Evolutionary conservation across 208 protist genomes (phyloP), one percentile per base, ranked within the genome.

Genomic region (Trypanosoma caninum): DNA sequence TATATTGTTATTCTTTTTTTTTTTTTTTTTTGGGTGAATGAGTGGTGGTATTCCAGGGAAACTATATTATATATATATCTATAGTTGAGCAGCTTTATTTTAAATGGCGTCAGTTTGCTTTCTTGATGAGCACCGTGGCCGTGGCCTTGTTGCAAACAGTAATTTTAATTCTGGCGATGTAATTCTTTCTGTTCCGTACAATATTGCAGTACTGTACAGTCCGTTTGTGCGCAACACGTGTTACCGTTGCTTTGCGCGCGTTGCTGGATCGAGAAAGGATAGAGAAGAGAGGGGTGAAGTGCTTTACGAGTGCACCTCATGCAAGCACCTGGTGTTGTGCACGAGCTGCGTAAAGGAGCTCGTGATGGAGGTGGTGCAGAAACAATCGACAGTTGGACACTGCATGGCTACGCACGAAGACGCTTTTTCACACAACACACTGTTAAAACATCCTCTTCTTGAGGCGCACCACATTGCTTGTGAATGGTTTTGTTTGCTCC

Each of bases 261-360:
- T 69, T 0, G 13, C n/a, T 2, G 34, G 51, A 23, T 22, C 5
- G 22, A 20, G 22, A 18, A n/a, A 14, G 27, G 8, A 42, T 11
- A 14, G 2, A 42, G 54, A 59, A 25, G 22, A n/a, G 38, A 14
- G 38, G 51, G 54, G 47, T 5, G 51, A 42, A 25, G 11, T 44
- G 4, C 8, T 18, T 2, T 88, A 75, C 47, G 44, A 52, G 18
- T 93, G 86, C 63, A 75, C 78, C 0, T 50, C 37, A 28, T 93
- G 86, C 54, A 78, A 93, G 38, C 78, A 87, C 48, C 87, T 93
- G 31, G 78, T 82, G 14, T 72, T 93, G 14, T 93, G 86, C 45
- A 5, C 20, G 2, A 13, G 7, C 10, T 79, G 73, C 52, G 68
- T 67, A 13, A 34, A 44, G 27, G 55, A 58, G 30, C 31, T 75